phyloP scores from a whole-genome alignment of 495 filamentous ascomycete species.

The Thozetella sp. region DNA sequence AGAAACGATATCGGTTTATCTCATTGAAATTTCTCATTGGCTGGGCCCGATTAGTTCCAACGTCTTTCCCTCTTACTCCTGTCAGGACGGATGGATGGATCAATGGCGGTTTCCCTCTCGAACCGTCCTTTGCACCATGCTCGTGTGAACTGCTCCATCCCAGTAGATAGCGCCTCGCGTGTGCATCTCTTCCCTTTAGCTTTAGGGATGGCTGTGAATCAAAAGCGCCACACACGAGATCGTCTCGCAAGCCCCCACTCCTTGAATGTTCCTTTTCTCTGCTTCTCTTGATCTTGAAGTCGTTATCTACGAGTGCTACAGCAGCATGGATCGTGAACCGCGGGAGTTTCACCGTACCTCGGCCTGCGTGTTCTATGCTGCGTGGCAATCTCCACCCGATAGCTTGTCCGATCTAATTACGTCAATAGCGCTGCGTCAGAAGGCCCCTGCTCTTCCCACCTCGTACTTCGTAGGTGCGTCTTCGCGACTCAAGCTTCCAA shows the following conservation, averaged over 20 bases:
- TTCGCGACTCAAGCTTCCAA: background rate
- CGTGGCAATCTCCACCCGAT: background rate
- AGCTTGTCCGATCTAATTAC: background rate
- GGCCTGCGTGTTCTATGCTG: no score
- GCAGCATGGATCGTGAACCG: no score
- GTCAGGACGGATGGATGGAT: no score
- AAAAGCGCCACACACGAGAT: no score
- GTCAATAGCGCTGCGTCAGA: background rate
- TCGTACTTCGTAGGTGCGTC: background rate
- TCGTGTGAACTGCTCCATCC: background rate
- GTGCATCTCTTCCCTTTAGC: no score
- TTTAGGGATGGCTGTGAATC: no score
- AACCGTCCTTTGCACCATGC: background rate
- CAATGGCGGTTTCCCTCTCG: background rate
- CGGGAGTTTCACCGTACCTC: no score
- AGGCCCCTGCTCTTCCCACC: background rate
- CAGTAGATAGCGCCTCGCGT: no score
- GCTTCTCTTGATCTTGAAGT: no score
- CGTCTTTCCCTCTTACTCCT: background rate
- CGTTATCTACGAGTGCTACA: no score
- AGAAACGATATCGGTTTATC: background rate
- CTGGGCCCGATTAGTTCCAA: background rate
- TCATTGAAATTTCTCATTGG: background rate
- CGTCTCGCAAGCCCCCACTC: no score
- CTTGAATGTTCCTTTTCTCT: no score